These are phyloP conservation scores for Lactifluus volemus DNA, from an alignment of 768 basidiomycete genomes.

Conservation along the genomic window DNA sequence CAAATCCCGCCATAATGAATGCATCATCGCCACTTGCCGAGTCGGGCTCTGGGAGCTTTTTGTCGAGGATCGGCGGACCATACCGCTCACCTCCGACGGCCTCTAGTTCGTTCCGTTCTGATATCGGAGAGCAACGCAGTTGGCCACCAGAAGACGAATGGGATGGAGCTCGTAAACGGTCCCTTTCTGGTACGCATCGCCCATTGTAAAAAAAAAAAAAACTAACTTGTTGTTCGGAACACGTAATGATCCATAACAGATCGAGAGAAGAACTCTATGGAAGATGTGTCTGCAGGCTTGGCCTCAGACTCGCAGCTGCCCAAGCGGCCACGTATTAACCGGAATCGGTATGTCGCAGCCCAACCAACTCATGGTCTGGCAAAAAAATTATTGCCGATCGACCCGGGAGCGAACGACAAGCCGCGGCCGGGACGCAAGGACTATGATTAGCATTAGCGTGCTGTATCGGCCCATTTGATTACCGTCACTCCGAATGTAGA, in stretches of 20 bases:
- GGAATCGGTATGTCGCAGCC: constrained; percentile 37
- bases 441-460: constrained; percentile 22
- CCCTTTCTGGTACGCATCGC: constrained; percentile 47
- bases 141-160: constrained; percentile 48
- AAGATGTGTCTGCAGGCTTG: constrained; percentile 26
- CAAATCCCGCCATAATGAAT: not conserved
- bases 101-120: constrained; percentile 14
- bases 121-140: constrained; percentile 14
- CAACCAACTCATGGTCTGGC: constrained; percentile 37
- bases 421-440: constrained; percentile 46
- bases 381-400: constrained; percentile 52
- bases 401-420: constrained; percentile 52
- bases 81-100: constrained; percentile 32
- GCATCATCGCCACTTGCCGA: constrained; percentile 3
- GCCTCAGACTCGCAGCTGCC: constrained; percentile 37
- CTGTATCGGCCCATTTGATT: not conserved
- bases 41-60: constrained; percentile 30
- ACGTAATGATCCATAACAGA: constrained; percentile 31
- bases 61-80: constrained; percentile 55
- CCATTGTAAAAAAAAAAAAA: no score
- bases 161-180: constrained; percentile 57
- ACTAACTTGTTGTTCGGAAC: not conserved
- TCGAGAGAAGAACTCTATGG: constrained; percentile 50
- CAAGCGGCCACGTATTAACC: constrained; percentile 54
- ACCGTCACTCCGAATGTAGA: constrained; percentile 4